These are phyloP conservation scores for Hypoxylon fuscum DNA, from an alignment of 495 filamentous ascomycete species.

Conservation along the genomic window DNA sequence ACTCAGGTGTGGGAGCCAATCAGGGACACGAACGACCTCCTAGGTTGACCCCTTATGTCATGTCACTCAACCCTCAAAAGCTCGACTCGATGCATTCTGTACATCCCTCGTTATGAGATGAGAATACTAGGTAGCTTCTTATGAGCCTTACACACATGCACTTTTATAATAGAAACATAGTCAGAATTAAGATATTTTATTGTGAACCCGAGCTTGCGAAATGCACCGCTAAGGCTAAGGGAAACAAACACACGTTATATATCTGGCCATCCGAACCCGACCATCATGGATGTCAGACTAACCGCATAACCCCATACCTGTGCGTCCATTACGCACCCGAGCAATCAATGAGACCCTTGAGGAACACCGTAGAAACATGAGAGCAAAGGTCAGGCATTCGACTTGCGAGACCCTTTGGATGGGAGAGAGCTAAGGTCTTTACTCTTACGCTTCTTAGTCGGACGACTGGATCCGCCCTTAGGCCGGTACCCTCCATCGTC, in stretches of 20 bases:
- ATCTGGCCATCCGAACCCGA: not conserved
- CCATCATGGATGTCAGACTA: slow-evolving; percentile 12
- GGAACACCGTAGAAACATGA: not conserved
- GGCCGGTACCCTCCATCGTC: slow-evolving; percentile 77
- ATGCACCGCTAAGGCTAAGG: not conserved
- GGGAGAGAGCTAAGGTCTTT: slow-evolving; percentile 42
- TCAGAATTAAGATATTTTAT: not conserved
- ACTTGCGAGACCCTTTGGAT: slow-evolving; percentile 38
- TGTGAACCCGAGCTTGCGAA: not conserved
- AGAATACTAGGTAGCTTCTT: not conserved
- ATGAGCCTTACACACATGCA: too few species aligned
- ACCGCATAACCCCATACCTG: not conserved
- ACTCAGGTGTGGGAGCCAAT: slow-evolving; percentile 30
- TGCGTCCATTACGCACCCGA: not conserved
- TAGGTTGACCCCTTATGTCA: slow-evolving; percentile 21
- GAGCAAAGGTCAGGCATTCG: slow-evolving; percentile 13
- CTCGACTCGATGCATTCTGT: too few species aligned
- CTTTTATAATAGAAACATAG: too few species aligned
- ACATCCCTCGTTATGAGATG: not conserved
- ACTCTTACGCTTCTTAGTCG: slow-evolving; percentile 68
- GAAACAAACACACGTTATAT: slow-evolving; percentile 21
- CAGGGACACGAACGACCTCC: slow-evolving; percentile 2
- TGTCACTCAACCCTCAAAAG: too few species aligned
- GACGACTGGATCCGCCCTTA: slow-evolving; percentile 68
- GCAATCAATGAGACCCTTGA: not conserved